phyloP scores from a whole-genome alignment of 2,329 filamentous ascomycete species.

The Ciborinia camelliae region DNA sequence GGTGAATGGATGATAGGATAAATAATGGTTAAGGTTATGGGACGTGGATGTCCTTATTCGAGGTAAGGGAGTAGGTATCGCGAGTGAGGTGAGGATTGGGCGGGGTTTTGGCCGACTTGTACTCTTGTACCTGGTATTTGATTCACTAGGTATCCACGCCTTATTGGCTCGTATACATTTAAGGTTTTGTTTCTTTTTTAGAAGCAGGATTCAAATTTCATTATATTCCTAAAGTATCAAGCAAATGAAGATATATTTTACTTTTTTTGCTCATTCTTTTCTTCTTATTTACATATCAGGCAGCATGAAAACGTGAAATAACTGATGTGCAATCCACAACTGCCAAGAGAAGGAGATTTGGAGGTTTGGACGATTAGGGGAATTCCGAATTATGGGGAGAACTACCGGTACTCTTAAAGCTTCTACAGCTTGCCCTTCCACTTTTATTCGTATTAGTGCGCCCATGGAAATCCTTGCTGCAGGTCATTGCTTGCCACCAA shows the following conservation, averaged over 20 bases:
- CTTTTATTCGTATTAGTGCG: not conserved
- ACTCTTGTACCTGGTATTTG: not conserved
- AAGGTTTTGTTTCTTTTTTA: not conserved
- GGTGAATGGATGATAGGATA: not conserved
- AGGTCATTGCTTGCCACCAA: not conserved
- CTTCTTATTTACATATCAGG: not conserved
- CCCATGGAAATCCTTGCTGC: not conserved
- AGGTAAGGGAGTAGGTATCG: not conserved
- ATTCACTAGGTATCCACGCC: not conserved
- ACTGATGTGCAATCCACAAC: not conserved
- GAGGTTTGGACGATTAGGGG: not conserved
- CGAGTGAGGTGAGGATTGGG: not conserved
- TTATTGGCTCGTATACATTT: not conserved
- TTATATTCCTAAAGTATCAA: no score
- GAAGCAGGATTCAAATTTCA: not conserved
- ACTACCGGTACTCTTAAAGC: no score
- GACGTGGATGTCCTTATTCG: not conserved
- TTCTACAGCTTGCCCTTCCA: not conserved
- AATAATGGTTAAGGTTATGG: not conserved
- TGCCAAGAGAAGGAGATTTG: not conserved
- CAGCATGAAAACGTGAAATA: not conserved
- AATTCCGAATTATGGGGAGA: not conserved
- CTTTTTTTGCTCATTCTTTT: not conserved
- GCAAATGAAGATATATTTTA: not conserved
- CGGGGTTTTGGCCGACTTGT: constrained; percentile 7